These are phyloP conservation scores for Citrullus amarus DNA, from an alignment of 306 rosid species.

Conservation along the genomic window DNA sequence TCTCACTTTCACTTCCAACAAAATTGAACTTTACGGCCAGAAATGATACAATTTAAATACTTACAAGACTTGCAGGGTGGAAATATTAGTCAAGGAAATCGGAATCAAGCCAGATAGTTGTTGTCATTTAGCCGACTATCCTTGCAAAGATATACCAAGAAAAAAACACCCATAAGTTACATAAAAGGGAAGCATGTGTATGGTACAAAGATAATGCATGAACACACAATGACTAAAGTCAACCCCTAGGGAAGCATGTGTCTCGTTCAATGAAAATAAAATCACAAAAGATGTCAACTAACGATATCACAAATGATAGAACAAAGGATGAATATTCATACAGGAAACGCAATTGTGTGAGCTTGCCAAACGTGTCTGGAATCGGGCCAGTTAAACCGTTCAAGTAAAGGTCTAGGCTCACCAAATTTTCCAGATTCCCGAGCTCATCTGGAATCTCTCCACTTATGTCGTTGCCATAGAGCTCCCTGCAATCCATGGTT, in stretches of 20 bases:
- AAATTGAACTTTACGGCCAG: neutral
- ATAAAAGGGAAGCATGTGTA: neutral
- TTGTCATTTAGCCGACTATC: conserved; percentile 18
- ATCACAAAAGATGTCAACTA: neutral
- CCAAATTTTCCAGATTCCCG: conserved; percentile 11
- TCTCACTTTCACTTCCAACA: neutral
- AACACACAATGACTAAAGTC: neutral
- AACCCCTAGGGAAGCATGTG: neutral
- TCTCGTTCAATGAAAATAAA: neutral
- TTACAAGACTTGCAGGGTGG: conserved; percentile 18
- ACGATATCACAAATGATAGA: neutral
- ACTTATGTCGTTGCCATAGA: conserved; percentile 15
- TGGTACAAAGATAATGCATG: neutral
- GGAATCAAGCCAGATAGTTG: conserved; percentile 12
- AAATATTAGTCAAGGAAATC: conserved; percentile 10
- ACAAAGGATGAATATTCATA: conserved; percentile 5
- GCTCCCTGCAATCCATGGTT: conserved; percentile 5
- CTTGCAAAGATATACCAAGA: conserved; percentile 7
- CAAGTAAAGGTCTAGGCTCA: conserved; percentile 20
- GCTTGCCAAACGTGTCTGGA: conserved; percentile 14
- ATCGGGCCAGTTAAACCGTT: conserved; percentile 14
- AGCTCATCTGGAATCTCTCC: conserved; percentile 15
- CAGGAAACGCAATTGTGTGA: conserved; percentile 19
- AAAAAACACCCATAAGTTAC: neutral
- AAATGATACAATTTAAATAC: neutral